Percentiles rank a stretch among this genome's conserved stretches.
These are phyloP conservation scores for Reutealis trisperma DNA, from an alignment of 345 rosid species.

Conservation along the genomic window DNA sequence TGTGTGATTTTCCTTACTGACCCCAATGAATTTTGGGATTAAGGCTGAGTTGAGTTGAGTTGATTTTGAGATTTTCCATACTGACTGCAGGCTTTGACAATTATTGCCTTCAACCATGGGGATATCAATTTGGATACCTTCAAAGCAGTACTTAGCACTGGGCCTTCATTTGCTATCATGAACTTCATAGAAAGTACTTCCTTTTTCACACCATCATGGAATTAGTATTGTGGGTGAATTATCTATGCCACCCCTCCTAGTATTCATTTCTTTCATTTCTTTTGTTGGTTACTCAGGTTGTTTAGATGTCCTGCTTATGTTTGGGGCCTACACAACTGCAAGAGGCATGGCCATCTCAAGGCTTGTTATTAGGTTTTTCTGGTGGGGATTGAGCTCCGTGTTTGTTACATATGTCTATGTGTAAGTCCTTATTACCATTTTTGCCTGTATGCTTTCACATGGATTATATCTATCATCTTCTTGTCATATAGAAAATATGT, in stretches of 20 bases:
- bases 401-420: slow-evolving; percentile 70
- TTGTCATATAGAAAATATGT: not conserved
- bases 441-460: not conserved
- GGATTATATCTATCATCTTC: not conserved
- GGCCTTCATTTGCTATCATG: slow-evolving; percentile 88
- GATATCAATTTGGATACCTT: slow-evolving; percentile 59
- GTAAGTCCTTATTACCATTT: slow-evolving; percentile 43
- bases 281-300: slow-evolving; percentile 51
- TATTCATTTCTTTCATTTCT: not conserved
- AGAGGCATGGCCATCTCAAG: slow-evolving; percentile 99
- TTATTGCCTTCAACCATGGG: slow-evolving; percentile 79
- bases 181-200: slow-evolving; percentile 79
- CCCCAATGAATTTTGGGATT: not conserved
- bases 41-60: too few relatives aligned
- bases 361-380: slow-evolving; percentile 80
- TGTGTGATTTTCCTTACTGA: slow-evolving; percentile 13
- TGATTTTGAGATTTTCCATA: slow-evolving; percentile 6
- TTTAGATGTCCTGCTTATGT: slow-evolving; percentile 89
- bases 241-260: not conserved
- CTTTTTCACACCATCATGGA: slow-evolving; percentile 16
- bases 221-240: slow-evolving; percentile 6
- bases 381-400: slow-evolving; percentile 76
- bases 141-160: slow-evolving; percentile 77
- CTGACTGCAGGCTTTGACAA: slow-evolving; percentile 64
- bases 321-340: slow-evolving; percentile 85